Percentiles rank a stretch among this genome's conserved stretches.
phyloP scores from a whole-genome alignment of 257 asterid species.

The Forsythia suspensa region DNA sequence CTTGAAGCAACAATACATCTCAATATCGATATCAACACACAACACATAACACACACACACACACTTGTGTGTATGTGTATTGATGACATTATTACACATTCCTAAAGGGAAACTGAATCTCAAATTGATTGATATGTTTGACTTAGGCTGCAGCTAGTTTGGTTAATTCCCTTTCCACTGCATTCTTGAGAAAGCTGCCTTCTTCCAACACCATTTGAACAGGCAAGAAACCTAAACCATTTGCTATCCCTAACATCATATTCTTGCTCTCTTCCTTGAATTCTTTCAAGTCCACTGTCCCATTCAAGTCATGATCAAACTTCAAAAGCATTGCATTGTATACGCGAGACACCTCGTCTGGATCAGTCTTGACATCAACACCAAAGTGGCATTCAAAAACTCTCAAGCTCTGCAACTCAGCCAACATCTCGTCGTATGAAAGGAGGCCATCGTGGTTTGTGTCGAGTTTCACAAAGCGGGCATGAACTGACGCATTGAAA shows the following conservation, averaged over 20 bases:
- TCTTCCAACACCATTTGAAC: conserved; percentile 4
- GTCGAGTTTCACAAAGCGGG: not conserved
- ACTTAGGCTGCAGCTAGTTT: not conserved
- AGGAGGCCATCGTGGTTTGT: not conserved
- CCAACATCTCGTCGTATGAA: not conserved
- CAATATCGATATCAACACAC: not conserved
- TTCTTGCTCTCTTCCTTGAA: conserved; percentile 2
- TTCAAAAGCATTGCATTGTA: not conserved
- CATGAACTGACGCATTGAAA: not conserved
- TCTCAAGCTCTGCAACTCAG: not conserved
- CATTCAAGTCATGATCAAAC: not conserved
- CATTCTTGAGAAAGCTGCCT: not conserved
- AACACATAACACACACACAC: not conserved
- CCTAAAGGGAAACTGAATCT: not conserved
- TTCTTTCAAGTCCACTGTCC: not conserved
- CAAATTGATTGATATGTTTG: not conserved
- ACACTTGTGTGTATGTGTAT: not conserved
- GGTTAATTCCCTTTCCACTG: not conserved
- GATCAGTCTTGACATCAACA: not conserved
- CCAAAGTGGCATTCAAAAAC: not conserved
- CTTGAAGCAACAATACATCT: not conserved
- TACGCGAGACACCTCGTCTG: not conserved
- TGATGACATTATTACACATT: not conserved
- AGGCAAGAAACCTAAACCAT: not conserved
- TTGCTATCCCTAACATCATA: not conserved